Evolutionary conservation across 2,329 filamentous ascomycete genomes (phyloP).

Genomic region (Microdochium trichocladiopsis): DNA sequence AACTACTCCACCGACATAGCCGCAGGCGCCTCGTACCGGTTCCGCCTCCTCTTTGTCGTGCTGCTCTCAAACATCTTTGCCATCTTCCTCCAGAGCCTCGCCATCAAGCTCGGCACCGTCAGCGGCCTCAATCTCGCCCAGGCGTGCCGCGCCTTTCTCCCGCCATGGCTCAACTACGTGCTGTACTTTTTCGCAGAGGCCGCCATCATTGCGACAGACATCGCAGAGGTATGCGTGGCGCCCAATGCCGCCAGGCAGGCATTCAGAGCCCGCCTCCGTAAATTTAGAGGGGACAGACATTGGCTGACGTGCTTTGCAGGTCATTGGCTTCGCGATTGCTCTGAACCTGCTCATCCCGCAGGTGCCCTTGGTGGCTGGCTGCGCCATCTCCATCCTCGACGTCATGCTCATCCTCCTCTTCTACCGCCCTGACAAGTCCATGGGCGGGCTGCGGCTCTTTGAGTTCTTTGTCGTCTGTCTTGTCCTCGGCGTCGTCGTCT

Average conservation of each 20-base stretch:
- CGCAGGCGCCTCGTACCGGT: constrained; percentile 59
- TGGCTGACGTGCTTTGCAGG: too few relatives aligned
- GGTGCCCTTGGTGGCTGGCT: constrained; percentile 60
- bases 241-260: too few relatives aligned
- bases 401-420: constrained; percentile 62
- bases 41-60: constrained; percentile 60
- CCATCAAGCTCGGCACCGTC: constrained; percentile 63
- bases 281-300: too few relatives aligned
- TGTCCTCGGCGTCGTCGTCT: constrained; percentile 62
- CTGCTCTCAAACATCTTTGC: constrained; percentile 64
- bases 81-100: constrained; percentile 62
- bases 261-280: too few relatives aligned
- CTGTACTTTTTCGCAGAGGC: constrained; percentile 58
- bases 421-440: constrained; percentile 51
- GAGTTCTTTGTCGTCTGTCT: constrained; percentile 57
- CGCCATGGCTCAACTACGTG: constrained; percentile 55
- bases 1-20: constrained; percentile 68
- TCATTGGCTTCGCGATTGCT: constrained; percentile 65
- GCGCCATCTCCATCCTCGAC: constrained; percentile 61
- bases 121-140: constrained; percentile 61
- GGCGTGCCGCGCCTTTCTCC: constrained; percentile 58
- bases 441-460: constrained; percentile 54
- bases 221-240: constrained; percentile 46
- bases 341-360: constrained; percentile 58
- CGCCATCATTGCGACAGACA: constrained; percentile 65